Conservation (phyloP, 352 stramenopile genomes). For the Elongisporangium anandrum region DNA sequence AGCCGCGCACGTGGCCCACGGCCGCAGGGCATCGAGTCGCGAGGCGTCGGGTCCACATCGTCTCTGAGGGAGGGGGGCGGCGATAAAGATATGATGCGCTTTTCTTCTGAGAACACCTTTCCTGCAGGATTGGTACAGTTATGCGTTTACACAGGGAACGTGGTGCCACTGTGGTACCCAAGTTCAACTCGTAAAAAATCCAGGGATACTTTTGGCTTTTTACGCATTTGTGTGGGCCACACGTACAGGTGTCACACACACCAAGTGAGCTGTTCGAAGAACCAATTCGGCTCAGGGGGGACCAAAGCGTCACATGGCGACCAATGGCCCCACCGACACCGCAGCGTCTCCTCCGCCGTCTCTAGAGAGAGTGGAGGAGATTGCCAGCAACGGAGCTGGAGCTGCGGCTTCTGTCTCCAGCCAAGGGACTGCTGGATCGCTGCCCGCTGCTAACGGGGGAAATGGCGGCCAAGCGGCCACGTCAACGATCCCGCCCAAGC, state of each 20-base stretch:
- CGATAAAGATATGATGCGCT: conserved; percentile 7
- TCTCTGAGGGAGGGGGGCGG: neutral
- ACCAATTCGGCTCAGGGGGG: neutral
- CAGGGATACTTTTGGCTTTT: neutral
- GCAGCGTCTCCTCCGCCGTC: neutral
- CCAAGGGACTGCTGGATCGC: neutral
- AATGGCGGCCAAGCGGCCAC: neutral
- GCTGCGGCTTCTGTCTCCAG: neutral
- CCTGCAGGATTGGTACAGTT: neutral
- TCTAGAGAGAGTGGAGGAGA: neutral
- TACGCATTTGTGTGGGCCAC: neutral
- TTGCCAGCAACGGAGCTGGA: neutral
- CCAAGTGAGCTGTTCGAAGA: neutral
- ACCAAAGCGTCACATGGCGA: neutral
- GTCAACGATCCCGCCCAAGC: conserved; percentile 24
- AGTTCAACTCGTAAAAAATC: neutral
- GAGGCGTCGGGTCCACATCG: conserved; percentile 11
- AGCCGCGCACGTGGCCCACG: conserved; percentile 13
- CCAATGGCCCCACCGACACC: neutral
- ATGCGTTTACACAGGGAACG: neutral
- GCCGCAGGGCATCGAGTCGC: conserved; percentile 14
- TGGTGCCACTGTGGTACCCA: neutral
- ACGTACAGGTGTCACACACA: neutral
- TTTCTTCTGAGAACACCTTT: conserved; percentile 2
- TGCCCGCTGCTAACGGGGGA: neutral